phyloP scores from a whole-genome alignment of 495 filamentous ascomycete species.

The Hypomontagnella monticulosa region DNA sequence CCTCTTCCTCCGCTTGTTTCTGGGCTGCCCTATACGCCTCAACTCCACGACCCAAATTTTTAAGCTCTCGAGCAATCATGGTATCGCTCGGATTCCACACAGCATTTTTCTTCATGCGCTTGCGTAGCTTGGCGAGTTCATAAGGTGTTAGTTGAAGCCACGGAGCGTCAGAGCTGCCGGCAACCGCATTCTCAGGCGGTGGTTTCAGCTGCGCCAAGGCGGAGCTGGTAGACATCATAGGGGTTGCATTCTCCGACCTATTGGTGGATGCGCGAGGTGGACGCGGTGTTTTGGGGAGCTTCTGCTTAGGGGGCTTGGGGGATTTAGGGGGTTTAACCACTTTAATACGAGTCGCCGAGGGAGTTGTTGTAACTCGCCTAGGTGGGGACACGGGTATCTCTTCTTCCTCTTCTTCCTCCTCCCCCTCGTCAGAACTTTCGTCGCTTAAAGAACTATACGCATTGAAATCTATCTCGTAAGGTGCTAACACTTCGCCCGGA shows the following conservation, averaged over 20 bases:
- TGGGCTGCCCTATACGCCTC: constrained; percentile 78
- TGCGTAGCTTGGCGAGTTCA: constrained; percentile 89
- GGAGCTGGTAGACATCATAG: constrained; percentile 80
- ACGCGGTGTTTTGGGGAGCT: constrained; percentile 56
- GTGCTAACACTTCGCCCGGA: constrained; percentile 66
- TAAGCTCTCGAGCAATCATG: constrained; percentile 92
- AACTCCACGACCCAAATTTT: constrained; percentile 76
- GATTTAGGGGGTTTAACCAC: constrained; percentile 53
- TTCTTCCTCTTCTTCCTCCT: constrained; percentile 46
- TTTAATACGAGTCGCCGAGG: constrained; percentile 53
- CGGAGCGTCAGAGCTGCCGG: constrained; percentile 80
- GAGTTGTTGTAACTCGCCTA: constrained; percentile 47
- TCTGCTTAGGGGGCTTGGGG: constrained; percentile 52
- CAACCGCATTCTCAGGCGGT: constrained; percentile 77
- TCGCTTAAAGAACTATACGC: constrained; percentile 57
- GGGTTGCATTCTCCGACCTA: constrained; percentile 44
- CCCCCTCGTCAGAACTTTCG: constrained; percentile 51
- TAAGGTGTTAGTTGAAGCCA: constrained; percentile 92
- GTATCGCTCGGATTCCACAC: constrained; percentile 95
- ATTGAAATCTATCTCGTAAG: constrained; percentile 65
- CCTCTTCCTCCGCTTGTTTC: constrained; percentile 71
- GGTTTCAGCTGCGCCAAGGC: constrained; percentile 79
- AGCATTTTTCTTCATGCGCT: constrained; percentile 99
- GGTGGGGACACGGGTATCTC: constrained; percentile 41
- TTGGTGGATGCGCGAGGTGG: constrained; percentile 51